Conservation (phyloP, 2,329 filamentous ascomycete genomes). For the Calonectria pseudoreteaudii region DNA sequence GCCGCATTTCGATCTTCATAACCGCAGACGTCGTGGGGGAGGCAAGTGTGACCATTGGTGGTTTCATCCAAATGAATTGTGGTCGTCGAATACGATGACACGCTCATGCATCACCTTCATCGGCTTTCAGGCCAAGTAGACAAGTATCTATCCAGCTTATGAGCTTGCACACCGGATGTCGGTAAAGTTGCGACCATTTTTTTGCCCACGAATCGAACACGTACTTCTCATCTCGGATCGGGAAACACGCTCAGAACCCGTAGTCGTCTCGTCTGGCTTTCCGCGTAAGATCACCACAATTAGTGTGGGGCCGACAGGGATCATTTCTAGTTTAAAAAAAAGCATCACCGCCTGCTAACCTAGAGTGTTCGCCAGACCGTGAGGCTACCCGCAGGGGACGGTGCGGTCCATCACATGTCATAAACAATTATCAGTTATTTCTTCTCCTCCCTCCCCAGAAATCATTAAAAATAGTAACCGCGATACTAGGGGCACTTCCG, state of each 20-base stretch:
- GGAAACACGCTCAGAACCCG: neutral
- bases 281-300: neutral
- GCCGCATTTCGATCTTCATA: neutral
- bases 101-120: neutral
- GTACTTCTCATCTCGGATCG: neutral
- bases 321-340: neutral
- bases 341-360: neutral
- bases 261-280: neutral
- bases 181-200: neutral
- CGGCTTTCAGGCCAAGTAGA: neutral
- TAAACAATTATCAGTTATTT: too few relatives aligned
- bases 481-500: too few relatives aligned
- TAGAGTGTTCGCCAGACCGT: neutral
- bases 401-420: too few relatives aligned
- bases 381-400: too few relatives aligned
- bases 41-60: neutral
- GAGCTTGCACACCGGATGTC: neutral
- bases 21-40: too few relatives aligned
- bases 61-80: neutral
- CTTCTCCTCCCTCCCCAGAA: too few relatives aligned
- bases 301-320: neutral
- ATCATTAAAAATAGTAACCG: too few relatives aligned
- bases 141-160: neutral
- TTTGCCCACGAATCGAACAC: neutral
- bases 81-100: neutral